Evolutionary conservation across 371 early-diverging fungal genomes (phyloP).

Genomic region (Blyttiomyces sp.): DNA sequence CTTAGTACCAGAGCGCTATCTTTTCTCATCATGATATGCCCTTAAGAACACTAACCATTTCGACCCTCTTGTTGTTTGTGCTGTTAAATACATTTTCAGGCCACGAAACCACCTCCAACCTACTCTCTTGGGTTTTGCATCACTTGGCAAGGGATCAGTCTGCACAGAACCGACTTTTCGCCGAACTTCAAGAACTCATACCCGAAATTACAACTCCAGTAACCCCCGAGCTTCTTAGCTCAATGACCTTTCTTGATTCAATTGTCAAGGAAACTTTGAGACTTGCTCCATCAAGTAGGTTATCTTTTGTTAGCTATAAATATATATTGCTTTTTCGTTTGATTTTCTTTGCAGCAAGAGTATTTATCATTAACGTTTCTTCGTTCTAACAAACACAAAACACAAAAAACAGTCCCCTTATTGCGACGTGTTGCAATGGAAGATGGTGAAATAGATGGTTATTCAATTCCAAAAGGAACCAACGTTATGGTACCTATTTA

Average conservation of each 20-base stretch:
- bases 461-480: constrained; percentile 54
- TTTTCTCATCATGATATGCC: too few species aligned
- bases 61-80: too few species aligned
- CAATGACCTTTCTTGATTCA: not conserved
- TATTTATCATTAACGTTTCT: too few species aligned
- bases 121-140: constrained; percentile 13
- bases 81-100: too few species aligned
- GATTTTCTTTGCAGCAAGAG: too few species aligned
- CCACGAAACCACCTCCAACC: constrained; percentile 13
- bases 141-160: not conserved
- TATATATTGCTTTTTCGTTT: too few species aligned
- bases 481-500: constrained; percentile 40
- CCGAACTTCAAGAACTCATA: not conserved
- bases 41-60: too few species aligned
- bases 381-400: too few species aligned
- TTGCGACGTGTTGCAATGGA: constrained; percentile 37
- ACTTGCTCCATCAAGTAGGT: not conserved
- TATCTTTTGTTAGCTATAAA: too few species aligned
- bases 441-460: constrained; percentile 40
- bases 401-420: not conserved
- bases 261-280: not conserved
- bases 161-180: constrained; percentile 3
- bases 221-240: not conserved
- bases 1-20: too few species aligned
- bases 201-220: not conserved